Conservation (phyloP, 2,329 filamentous ascomycete species). For the Setomelanomma holmii region DNA sequence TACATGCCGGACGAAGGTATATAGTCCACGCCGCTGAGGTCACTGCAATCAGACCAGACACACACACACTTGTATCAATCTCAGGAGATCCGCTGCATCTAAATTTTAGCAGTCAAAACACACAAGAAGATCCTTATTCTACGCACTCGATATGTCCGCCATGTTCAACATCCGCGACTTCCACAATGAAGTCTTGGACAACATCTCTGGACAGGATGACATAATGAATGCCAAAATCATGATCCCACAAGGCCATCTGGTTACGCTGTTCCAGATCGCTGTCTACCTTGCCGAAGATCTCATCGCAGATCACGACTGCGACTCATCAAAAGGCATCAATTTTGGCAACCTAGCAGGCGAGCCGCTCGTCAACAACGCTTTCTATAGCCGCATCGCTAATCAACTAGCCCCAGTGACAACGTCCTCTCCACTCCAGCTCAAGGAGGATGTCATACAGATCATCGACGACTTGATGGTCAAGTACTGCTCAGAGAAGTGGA, state of each 20-base stretch:
- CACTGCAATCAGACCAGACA: background rate
- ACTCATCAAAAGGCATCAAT: background rate
- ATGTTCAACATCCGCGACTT: too few relatives aligned
- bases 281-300: background rate
- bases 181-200: too few relatives aligned
- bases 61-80: too few relatives aligned
- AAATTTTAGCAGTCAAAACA: too few relatives aligned
- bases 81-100: too few relatives aligned
- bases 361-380: constrained; percentile 4
- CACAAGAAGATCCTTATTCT: too few relatives aligned
- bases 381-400: constrained; percentile 1
- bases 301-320: background rate
- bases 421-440: constrained; percentile 9
- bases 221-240: background rate
- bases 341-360: background rate
- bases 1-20: background rate
- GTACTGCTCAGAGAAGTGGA: background rate
- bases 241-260: background rate
- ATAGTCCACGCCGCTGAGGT: background rate
- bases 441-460: constrained; percentile 3
- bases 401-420: constrained; percentile 9
- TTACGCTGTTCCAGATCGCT: background rate
- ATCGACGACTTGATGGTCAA: background rate
- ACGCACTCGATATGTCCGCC: too few relatives aligned
- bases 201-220: background rate